Evolutionary conservation across 441 rosid genomes (phyloP).

Genomic region (Aquilaria agallochum): DNA sequence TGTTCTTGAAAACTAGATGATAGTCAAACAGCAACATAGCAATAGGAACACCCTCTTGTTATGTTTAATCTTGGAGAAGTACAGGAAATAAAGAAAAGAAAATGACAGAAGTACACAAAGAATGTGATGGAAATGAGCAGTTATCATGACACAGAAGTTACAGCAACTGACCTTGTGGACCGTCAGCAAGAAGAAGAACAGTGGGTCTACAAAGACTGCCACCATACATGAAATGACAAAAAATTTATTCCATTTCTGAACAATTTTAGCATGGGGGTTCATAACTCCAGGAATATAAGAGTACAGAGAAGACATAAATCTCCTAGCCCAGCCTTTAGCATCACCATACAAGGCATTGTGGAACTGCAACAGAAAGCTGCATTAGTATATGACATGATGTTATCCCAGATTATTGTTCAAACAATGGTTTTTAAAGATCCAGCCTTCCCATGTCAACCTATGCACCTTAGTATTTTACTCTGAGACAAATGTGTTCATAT

Average conservation of each 20-base stretch:
- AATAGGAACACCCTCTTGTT: too few relatives aligned
- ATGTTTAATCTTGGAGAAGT: too few relatives aligned
- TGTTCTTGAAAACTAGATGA: too few relatives aligned
- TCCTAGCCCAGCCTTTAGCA: constrained; percentile 82
- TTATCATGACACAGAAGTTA: neutral
- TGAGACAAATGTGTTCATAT: too few relatives aligned
- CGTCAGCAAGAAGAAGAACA: constrained; percentile 70
- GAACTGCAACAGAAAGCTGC: constrained; percentile 38
- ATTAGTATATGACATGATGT: constrained; percentile 3
- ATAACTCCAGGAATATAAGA: constrained; percentile 57
- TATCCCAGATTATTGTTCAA: too few relatives aligned
- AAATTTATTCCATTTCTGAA: constrained; percentile 68
- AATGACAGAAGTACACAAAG: neutral
- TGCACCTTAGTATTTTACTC: too few relatives aligned
- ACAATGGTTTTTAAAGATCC: too few relatives aligned
- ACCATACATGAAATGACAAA: constrained; percentile 68
- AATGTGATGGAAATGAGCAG: neutral
- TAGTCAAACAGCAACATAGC: too few relatives aligned
- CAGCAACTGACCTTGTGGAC: constrained; percentile 36
- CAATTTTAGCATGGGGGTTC: constrained; percentile 75
- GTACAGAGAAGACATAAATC: constrained; percentile 33
- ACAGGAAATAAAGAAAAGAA: neutral
- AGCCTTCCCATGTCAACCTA: too few relatives aligned
- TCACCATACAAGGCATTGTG: constrained; percentile 67
- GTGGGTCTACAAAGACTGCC: constrained; percentile 80